Conservation (phyloP, 2,329 filamentous ascomycete species). For the Gaeumannomyces sp. region DNA sequence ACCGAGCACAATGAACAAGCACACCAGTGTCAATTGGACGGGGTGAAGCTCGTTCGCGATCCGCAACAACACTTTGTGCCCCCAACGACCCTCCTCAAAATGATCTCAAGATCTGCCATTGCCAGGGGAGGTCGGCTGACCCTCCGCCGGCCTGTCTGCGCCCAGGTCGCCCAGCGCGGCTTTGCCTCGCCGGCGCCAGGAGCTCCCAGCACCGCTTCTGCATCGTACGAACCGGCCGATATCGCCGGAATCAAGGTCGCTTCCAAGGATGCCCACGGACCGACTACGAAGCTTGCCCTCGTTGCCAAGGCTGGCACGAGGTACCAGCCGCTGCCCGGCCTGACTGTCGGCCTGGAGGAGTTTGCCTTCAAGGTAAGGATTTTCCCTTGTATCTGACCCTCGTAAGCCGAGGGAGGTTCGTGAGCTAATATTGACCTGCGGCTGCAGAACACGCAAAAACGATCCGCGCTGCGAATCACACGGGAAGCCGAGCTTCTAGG, state of each 20-base stretch:
- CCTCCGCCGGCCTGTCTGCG: slow-evolving; percentile 51
- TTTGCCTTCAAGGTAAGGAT: slow-evolving; percentile 89
- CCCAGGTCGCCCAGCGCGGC: slow-evolving; percentile 41
- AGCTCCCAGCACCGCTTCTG: slow-evolving; percentile 50
- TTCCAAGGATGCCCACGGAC: slow-evolving; percentile 79
- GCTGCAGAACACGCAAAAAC: slow-evolving; percentile 71
- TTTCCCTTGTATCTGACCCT: not conserved
- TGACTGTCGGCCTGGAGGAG: slow-evolving; percentile 84
- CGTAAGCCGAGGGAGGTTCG: too few species aligned
- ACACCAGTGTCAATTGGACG: slow-evolving; percentile 25
- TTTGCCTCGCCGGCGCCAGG: slow-evolving; percentile 49
- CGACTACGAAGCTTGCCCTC: slow-evolving; percentile 84
- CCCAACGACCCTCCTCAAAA: slow-evolving; percentile 38
- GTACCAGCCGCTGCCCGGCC: slow-evolving; percentile 83
- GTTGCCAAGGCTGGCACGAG: slow-evolving; percentile 92
- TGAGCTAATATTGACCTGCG: slow-evolving; percentile 40
- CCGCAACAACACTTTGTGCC: slow-evolving; percentile 7
- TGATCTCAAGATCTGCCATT: slow-evolving; percentile 58
- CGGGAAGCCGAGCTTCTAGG: slow-evolving; percentile 95
- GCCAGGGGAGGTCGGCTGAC: slow-evolving; percentile 53
- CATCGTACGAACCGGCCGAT: slow-evolving; percentile 83
- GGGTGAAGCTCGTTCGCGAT: slow-evolving; percentile 18
- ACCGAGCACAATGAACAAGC: slow-evolving; percentile 9
- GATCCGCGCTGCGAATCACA: slow-evolving; percentile 86
- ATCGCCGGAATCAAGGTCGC: slow-evolving; percentile 87